phyloP scores from a whole-genome alignment of 495 filamentous ascomycete genomes.

The Platismatia glauca region DNA sequence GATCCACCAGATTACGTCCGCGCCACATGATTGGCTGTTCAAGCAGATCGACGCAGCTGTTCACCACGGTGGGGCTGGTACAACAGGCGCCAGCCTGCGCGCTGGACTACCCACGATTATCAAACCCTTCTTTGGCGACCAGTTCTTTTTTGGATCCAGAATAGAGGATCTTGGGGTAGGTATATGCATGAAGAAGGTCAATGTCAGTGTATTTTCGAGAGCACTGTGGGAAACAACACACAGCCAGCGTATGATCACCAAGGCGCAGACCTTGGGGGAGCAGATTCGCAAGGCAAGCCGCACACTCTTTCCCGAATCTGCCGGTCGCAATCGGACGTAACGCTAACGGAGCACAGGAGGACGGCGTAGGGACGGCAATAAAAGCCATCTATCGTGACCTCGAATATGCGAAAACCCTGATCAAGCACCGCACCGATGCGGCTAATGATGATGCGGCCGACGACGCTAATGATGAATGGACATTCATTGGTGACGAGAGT shows the following conservation, averaged over 20 bases:
- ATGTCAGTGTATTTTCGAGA: conserved; percentile 67
- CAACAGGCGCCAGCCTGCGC: conserved; percentile 86
- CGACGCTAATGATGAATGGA: conserved; percentile 58
- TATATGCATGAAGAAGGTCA: conserved; percentile 80
- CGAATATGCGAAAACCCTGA: conserved; percentile 85
- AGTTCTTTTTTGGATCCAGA: conserved; percentile 87
- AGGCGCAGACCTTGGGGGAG: conserved; percentile 70
- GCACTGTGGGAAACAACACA: conserved; percentile 90
- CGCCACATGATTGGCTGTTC: conserved; percentile 96
- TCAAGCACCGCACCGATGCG: conserved; percentile 49
- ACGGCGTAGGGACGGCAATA: conserved; percentile 81
- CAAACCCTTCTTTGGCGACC: conserved; percentile 95
- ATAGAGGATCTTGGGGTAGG: conserved; percentile 91
- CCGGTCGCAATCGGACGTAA: conserved; percentile 3
- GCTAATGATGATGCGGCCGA: conserved; percentile 37
- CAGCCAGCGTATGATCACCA: conserved; percentile 79
- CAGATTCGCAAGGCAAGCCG: conserved; percentile 72
- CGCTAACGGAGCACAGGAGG: conserved; percentile 50
- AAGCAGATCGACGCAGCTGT: conserved; percentile 86
- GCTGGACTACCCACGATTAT: conserved; percentile 91
- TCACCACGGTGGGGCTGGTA: conserved; percentile 92
- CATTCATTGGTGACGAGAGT: conserved; percentile 60
- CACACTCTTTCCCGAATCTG: background rate
- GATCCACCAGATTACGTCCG: conserved; percentile 80
- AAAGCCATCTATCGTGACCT: conserved; percentile 91